Percentiles rank a stretch among this genome's conserved stretches.
phyloP scores from a whole-genome alignment of 83 land plant species.

The Thuja plicata region DNA sequence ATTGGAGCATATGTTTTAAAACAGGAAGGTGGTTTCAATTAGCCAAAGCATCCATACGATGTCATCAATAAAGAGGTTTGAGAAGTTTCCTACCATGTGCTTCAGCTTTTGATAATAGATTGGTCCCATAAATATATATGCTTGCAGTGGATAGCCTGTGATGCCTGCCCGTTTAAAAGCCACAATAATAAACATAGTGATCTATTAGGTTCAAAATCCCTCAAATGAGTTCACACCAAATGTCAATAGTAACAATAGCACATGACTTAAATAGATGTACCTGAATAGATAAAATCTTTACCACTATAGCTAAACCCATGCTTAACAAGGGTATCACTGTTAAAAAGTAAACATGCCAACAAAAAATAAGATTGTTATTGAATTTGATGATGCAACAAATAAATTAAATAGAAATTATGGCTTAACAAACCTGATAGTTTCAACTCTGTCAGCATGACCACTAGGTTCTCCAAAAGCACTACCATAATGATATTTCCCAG shows the following conservation, averaged over 20 bases:
- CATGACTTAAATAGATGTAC: constrained; percentile 26
- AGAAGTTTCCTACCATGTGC: constrained; percentile 73
- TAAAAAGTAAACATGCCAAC: neutral
- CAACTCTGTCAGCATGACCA: constrained; percentile 98
- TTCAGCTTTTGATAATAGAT: constrained; percentile 97
- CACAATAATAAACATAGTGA: neutral
- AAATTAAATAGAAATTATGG: neutral
- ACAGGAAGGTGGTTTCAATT: neutral
- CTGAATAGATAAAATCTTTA: constrained; percentile 97
- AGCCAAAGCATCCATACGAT: neutral
- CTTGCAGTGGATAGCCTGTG: constrained; percentile 89
- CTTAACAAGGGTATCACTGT: constrained; percentile 87
- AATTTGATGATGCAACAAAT: neutral
- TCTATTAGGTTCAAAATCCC: neutral
- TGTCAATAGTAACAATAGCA: neutral
- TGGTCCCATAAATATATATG: constrained; percentile 99
- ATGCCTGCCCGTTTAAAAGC: constrained; percentile 57
- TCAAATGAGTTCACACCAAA: constrained; percentile 1
- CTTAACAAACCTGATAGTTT: constrained; percentile 71
- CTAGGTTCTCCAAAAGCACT: constrained; percentile 99
- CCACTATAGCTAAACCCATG: constrained; percentile 96
- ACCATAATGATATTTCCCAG: constrained; percentile 95
- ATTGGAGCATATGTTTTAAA: neutral
- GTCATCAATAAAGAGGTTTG: neutral
- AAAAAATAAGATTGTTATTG: neutral